phyloP scores from a whole-genome alignment of 129 eudicot species.

The Tagetes patula region DNA sequence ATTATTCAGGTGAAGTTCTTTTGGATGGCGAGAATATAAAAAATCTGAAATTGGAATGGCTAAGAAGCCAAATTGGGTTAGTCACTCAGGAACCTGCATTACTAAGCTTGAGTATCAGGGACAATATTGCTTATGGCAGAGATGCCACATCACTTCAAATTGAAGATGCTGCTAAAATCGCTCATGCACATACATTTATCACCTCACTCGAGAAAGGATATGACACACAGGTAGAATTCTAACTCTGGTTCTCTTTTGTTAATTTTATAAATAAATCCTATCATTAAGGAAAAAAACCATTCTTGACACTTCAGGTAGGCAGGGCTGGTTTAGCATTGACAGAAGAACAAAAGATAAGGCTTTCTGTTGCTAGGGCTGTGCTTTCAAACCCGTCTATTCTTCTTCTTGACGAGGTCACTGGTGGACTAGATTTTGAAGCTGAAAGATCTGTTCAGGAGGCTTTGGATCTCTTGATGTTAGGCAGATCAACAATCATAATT shows the following conservation, averaged over 20 bases:
- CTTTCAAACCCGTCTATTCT: conserved; percentile 88
- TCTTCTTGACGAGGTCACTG: conserved; percentile 95
- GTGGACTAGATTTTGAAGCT: conserved; percentile 99
- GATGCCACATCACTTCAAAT: conserved; percentile 80
- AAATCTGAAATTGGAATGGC: conserved; percentile 88
- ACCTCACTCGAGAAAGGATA: conserved; percentile 89
- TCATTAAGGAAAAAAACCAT: not conserved
- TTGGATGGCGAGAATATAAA: conserved; percentile 94
- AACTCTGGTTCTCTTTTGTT: not conserved
- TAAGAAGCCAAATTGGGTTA: conserved; percentile 91
- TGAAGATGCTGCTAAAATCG: conserved; percentile 95
- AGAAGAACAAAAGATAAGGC: conserved; percentile 90
- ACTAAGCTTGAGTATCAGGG: conserved; percentile 84
- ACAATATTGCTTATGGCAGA: conserved; percentile 91
- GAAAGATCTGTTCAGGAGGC: conserved; percentile 97
- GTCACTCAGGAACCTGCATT: conserved; percentile 98
- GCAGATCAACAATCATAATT: conserved; percentile 84
- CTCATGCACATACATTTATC: conserved; percentile 88
- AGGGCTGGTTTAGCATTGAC: conserved; percentile 77
- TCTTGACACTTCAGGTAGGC: conserved; percentile 58
- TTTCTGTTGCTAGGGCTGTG: conserved; percentile 91
- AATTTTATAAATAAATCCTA: not conserved
- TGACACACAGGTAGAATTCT: conserved; percentile 81
- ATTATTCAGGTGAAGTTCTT: conserved; percentile 73
- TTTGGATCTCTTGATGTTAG: conserved; percentile 88